Evolutionary conservation across 352 stramenopile species (phyloP), one percentile per base, ranked within the genome.

Genomic region (Peronospora destructor): DNA sequence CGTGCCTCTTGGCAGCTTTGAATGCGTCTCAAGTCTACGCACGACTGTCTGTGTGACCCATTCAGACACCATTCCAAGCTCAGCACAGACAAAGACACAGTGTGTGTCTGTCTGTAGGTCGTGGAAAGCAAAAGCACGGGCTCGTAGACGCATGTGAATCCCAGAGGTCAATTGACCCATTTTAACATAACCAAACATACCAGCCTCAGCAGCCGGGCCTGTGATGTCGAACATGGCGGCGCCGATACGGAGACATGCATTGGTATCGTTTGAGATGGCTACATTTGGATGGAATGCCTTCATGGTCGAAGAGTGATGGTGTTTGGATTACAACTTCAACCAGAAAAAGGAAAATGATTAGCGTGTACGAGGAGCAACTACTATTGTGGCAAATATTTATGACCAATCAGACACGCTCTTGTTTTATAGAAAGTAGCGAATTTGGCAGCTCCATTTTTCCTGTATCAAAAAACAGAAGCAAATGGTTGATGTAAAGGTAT

Each of bases 151-250:
- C 75, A 92, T 91, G 67, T 95, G 84, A 47, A 96, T 86, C 9
- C 84, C 84, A 2, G 73, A 77, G 4, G 76, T 87, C 1, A 87
- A 50, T 51, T 96, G 87, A 1, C 66, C 67, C 4, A 64, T 61
- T 52, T 90, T 89, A 8, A 85, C 85, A 54, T 95, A 95, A 5
- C 85, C 87, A 52, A 91, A 90, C 83, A 95, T 95, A 13, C 83
- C 81, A 3, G 87, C 82, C 43, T 94, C 81, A 3, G 79, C 81
- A 0, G 77, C 80, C 0, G 83, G 83, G 0, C 81, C 81, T 0
- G 85, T 95, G 57, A 91, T 89, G 56, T 95, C 85, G 68, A 74
- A 88, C 67, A 89, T 88, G 10, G 62, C 85, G 2, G 76, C 78
- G 38, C 83, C 85, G 33, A 93, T 81, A 23, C 30, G 56, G 23